Base-by-base conservation (phyloP, 208 protist genomes). In the Wallacemonas collosoma region DNA sequence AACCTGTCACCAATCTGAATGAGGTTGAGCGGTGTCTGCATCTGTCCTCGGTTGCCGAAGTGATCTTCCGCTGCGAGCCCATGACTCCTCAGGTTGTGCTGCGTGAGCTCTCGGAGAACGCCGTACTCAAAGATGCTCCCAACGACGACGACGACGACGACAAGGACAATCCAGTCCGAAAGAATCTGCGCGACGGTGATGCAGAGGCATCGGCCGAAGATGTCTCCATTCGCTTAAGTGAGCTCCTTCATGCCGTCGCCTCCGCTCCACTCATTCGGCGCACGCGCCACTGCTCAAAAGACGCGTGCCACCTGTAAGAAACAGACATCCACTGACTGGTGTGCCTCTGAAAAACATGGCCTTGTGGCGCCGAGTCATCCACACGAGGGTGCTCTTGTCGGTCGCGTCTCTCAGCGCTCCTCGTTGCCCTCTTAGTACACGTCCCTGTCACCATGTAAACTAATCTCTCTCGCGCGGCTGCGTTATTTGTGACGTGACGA, bases 191-290 rank as follows among this genome's bases (percentile, higher is more conserved):
- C 41, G n/a, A 11, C 11, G 39, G 8, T 7, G 69, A 14, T 14
- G 15, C 47, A 0, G 26, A 38, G 1, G 17, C 15, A 3, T 17
- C 50, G 1, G 36, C 55, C 5, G 73, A 81, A 15, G 72, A 85
- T 40, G 45, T n/a, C 39, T 56, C 48, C 14, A 75, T 61, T 36
- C 79, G 41, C 58, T 77, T 95, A 35, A 89, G 86, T 76, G 88
- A 95, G 36, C 77, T 90, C 15, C 77, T 93, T 8, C 73, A 75
- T 26, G 78, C 77, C 48, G 77, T 95, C 14, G 77, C 45, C 2
- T 75, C 72, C 12, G 85, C 87, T 8, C 90, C 90, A 35, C 35
- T 95, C 1, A 84, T 95, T 44, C 85, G 85, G 3, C 85, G 85
- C 14, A 87, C 79, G 7, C 45, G 54, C 26, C 77, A 68, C 17